phyloP scores from a whole-genome alignment of 805 yeast species.

The Monosporozyma siamensis region DNA sequence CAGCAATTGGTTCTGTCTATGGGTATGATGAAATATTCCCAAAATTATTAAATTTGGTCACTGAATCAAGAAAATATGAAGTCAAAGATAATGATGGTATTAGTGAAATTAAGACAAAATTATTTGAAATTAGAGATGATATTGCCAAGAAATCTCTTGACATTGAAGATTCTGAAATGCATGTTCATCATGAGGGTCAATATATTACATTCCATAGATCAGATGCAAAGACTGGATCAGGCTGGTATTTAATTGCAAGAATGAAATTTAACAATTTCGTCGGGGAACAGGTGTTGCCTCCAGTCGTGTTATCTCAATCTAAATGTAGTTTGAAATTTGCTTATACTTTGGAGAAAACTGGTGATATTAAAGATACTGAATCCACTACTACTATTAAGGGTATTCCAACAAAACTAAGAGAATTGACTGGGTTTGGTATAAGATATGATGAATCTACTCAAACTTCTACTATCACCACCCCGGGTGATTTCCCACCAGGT shows the following conservation, averaged over 20 bases:
- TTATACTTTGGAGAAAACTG: slow-evolving; percentile 44
- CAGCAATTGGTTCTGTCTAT: slow-evolving; percentile 88
- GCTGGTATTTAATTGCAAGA: slow-evolving; percentile 82
- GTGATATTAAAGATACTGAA: slow-evolving; percentile 34
- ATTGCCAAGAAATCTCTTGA: slow-evolving; percentile 42
- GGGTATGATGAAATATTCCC: slow-evolving; percentile 95
- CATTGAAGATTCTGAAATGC: slow-evolving; percentile 72
- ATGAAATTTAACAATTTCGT: slow-evolving; percentile 53
- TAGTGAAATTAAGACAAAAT: slow-evolving; percentile 53
- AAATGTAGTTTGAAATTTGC: slow-evolving; percentile 48
- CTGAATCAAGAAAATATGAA: slow-evolving; percentile 58
- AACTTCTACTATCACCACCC: slow-evolving; percentile 47
- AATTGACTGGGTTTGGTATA: slow-evolving; percentile 42
- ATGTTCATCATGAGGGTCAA: slow-evolving; percentile 89
- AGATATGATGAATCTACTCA: slow-evolving; percentile 34
- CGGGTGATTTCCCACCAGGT: slow-evolving; percentile 73
- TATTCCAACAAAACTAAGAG: slow-evolving; percentile 54
- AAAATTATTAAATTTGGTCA: slow-evolving; percentile 65
- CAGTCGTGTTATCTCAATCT: slow-evolving; percentile 52
- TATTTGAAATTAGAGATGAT: slow-evolving; percentile 48
- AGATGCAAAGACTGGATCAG: slow-evolving; percentile 75
- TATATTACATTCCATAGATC: slow-evolving; percentile 83
- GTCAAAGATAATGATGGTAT: slow-evolving; percentile 49
- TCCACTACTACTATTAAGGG: slow-evolving; percentile 42
- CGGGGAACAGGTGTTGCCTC: slow-evolving; percentile 45